phyloP scores from a whole-genome alignment of 495 filamentous ascomycete species.

The Haplographium delicatum region DNA sequence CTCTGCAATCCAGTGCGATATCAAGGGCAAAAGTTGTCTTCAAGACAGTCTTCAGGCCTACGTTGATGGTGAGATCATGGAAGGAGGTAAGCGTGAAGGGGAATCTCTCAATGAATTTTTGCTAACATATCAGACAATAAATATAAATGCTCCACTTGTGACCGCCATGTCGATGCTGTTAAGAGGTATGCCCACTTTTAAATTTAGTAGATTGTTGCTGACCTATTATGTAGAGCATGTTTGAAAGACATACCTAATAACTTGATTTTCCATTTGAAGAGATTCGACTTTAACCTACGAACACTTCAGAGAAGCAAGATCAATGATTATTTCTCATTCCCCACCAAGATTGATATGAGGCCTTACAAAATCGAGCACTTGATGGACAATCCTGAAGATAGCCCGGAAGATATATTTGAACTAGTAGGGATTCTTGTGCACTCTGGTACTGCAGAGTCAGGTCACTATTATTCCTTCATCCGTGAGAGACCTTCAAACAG shows the following conservation, averaged over 20 bases:
- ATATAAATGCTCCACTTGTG: conserved; percentile 92
- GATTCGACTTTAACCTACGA: conserved; percentile 91
- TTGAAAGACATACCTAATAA: conserved; percentile 92
- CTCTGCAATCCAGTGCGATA: conserved; percentile 93
- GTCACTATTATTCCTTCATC: conserved; percentile 96
- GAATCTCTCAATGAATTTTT: conserved; percentile 1
- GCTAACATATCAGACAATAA: conserved; percentile 63
- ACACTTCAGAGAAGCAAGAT: conserved; percentile 85
- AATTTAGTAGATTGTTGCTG: neutral
- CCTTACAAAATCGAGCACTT: conserved; percentile 85
- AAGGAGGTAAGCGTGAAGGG: conserved; percentile 59
- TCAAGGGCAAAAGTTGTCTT: conserved; percentile 82
- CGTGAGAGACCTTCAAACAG: conserved; percentile 64
- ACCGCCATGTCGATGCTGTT: conserved; percentile 86
- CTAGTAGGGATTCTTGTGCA: conserved; percentile 91
- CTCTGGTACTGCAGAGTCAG: conserved; percentile 85
- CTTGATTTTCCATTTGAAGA: conserved; percentile 92
- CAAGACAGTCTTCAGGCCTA: conserved; percentile 89
- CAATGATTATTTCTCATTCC: conserved; percentile 92
- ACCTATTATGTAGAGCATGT: conserved; percentile 51
- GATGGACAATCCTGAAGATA: conserved; percentile 52
- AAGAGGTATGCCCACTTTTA: conserved; percentile 54
- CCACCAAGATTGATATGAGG: conserved; percentile 77
- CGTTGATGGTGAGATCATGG: conserved; percentile 94
- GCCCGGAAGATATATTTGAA: conserved; percentile 72